Percentiles rank a stretch among this genome's conserved stretches.
phyloP scores from a whole-genome alignment of 179 eudicot species.

The Corrigiola litoralis region DNA sequence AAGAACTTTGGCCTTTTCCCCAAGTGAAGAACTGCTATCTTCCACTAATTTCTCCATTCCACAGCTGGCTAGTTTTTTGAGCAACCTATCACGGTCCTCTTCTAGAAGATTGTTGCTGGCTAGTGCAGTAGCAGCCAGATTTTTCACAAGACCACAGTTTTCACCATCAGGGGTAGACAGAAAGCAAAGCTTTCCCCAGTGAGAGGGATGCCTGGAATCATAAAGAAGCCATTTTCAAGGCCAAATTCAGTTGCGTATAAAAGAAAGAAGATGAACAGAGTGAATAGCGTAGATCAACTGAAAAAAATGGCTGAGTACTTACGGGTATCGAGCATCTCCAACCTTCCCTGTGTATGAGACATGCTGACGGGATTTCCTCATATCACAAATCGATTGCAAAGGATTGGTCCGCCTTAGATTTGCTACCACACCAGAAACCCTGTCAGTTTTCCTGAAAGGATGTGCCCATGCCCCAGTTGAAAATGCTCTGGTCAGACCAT shows the following conservation, averaged over 20 bases:
- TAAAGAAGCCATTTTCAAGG: slow-evolving; percentile 2
- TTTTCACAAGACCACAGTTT: slow-evolving; percentile 91
- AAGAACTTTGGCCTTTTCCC: slow-evolving; percentile 57
- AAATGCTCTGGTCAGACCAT: slow-evolving; percentile 85
- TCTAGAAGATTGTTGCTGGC: slow-evolving; percentile 50
- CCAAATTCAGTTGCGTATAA: not conserved
- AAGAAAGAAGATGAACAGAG: not conserved
- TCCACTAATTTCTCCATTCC: slow-evolving; percentile 68
- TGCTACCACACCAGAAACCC: slow-evolving; percentile 78
- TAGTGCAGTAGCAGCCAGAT: slow-evolving; percentile 76
- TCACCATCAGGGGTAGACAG: slow-evolving; percentile 94
- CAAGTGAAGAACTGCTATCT: slow-evolving; percentile 44
- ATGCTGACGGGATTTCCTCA: slow-evolving; percentile 87
- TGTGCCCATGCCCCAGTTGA: slow-evolving; percentile 90
- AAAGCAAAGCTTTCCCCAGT: slow-evolving; percentile 90
- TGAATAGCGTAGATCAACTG: not conserved
- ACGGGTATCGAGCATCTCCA: slow-evolving; percentile 99
- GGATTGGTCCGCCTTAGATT: slow-evolving; percentile 87
- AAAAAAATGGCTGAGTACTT: slow-evolving; percentile 24
- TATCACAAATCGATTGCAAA: slow-evolving; percentile 67
- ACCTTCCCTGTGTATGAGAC: slow-evolving; percentile 85
- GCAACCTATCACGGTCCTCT: slow-evolving; percentile 16
- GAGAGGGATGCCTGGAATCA: slow-evolving; percentile 80
- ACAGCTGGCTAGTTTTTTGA: slow-evolving; percentile 39
- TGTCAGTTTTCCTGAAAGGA: slow-evolving; percentile 65